Conservation (phyloP, 352 stramenopile species). For the Phytophthora citrophthora region DNA sequence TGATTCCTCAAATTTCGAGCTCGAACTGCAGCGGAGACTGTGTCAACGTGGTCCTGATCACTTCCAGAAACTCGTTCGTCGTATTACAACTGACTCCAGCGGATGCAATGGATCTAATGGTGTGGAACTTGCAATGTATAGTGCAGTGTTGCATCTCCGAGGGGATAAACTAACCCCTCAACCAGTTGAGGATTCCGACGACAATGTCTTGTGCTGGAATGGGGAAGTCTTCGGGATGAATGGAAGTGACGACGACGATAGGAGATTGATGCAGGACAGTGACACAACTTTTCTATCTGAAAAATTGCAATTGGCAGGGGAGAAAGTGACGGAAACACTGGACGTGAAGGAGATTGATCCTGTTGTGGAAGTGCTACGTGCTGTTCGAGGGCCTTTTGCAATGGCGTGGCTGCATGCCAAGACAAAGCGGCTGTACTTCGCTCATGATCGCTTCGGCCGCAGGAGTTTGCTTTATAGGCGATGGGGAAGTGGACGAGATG, state of each 20-base stretch:
- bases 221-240: constrained; percentile 88
- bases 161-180: constrained; percentile 74
- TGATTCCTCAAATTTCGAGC: constrained; percentile 21
- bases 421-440: constrained; percentile 86
- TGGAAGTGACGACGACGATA: constrained; percentile 14
- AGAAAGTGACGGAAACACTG: constrained; percentile 15
- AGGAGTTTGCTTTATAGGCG: constrained; percentile 86
- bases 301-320: constrained; percentile 38
- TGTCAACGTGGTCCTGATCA: constrained; percentile 41
- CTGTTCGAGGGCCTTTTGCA: constrained; percentile 83
- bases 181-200: constrained; percentile 68
- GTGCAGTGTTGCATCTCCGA: constrained; percentile 92
- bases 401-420: constrained; percentile 77
- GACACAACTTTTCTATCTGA: constrained; percentile 61
- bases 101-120: not conserved
- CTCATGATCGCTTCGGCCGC: constrained; percentile 90
- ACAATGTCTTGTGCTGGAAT: constrained; percentile 93
- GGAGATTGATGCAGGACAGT: constrained; percentile 29
- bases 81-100: constrained; percentile 5
- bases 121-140: constrained; percentile 64
- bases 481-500: constrained; percentile 7
- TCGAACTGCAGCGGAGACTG: constrained; percentile 30
- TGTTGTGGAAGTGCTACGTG: constrained; percentile 45
- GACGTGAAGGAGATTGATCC: constrained; percentile 14
- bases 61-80: constrained; percentile 25